Percentiles rank a stretch among this genome's conserved stretches.
These are phyloP conservation scores for Phaeodactylum tricornutum DNA, from an alignment of 108 stramenopile genomes.

Conservation along the genomic window DNA sequence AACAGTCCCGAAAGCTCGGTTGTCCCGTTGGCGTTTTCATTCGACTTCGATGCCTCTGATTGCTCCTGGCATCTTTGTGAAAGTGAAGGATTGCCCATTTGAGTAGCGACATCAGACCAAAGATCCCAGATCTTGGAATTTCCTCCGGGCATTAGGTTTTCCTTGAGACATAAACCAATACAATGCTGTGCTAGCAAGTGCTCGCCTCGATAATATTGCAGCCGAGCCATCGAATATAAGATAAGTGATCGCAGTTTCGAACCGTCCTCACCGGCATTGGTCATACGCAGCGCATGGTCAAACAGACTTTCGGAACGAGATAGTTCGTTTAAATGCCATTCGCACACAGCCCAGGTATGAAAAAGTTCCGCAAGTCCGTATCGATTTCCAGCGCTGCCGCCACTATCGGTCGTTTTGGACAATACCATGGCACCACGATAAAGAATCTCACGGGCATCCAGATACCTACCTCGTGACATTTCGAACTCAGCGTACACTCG, in stretches of 20 bases:
- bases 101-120: conserved; percentile 54
- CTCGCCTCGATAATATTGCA: conserved; percentile 38
- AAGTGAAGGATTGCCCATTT: conserved; percentile 61
- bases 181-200: conserved; percentile 63
- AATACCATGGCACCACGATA: conserved; percentile 41
- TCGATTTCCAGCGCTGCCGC: conserved; percentile 4
- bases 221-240: conserved; percentile 50
- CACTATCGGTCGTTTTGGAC: conserved; percentile 6
- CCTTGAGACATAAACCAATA: conserved; percentile 55
- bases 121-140: conserved; percentile 49
- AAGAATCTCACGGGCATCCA: conserved; percentile 41
- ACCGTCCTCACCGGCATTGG: conserved; percentile 27
- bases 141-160: conserved; percentile 43
- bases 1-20: no score
- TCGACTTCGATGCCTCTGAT: no score
- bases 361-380: conserved; percentile 36
- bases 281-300: conserved; percentile 53
- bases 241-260: conserved; percentile 39
- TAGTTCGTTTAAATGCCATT: conserved; percentile 54
- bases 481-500: conserved; percentile 53
- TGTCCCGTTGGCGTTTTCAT: no score
- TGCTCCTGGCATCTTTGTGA: no score
- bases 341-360: conserved; percentile 63
- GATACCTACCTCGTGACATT: conserved; percentile 39
- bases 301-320: conserved; percentile 47